phyloP scores from a whole-genome alignment of 345 rosid species.

The Eucalyptus regnans region DNA sequence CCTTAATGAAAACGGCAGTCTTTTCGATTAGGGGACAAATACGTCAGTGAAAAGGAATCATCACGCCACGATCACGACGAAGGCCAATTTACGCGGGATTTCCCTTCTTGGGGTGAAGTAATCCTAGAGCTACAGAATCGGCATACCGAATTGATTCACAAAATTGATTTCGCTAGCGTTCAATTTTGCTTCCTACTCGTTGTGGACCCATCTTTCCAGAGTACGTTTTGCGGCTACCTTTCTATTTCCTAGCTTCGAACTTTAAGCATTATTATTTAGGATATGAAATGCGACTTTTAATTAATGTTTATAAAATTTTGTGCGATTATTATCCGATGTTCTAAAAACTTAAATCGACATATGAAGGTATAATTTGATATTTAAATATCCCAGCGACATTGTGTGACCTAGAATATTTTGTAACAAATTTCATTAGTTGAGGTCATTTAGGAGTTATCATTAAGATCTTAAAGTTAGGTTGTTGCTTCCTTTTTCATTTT shows the following conservation, averaged over 20 bases:
- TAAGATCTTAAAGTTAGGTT: too few species aligned
- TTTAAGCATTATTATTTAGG: background rate
- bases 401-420: background rate
- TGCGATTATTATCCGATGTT: fast-evolving
- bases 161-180: background rate
- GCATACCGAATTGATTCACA: background rate
- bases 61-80: background rate
- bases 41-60: background rate
- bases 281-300: background rate
- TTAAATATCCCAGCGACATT: background rate
- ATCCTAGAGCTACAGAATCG: background rate
- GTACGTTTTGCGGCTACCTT: background rate
- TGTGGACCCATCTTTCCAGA: background rate
- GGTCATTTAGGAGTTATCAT: too few species aligned
- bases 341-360: background rate
- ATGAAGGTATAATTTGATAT: background rate
- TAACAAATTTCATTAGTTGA: too few species aligned
- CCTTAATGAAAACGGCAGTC: background rate
- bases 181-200: background rate
- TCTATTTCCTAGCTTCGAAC: background rate
- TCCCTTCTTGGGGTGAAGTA: background rate
- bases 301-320: background rate
- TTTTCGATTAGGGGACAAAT: background rate
- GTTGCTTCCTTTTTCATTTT: too few species aligned
- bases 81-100: background rate